Conservation (phyloP, 2,329 filamentous ascomycete genomes). For the Ceratocystis destructans region DNA sequence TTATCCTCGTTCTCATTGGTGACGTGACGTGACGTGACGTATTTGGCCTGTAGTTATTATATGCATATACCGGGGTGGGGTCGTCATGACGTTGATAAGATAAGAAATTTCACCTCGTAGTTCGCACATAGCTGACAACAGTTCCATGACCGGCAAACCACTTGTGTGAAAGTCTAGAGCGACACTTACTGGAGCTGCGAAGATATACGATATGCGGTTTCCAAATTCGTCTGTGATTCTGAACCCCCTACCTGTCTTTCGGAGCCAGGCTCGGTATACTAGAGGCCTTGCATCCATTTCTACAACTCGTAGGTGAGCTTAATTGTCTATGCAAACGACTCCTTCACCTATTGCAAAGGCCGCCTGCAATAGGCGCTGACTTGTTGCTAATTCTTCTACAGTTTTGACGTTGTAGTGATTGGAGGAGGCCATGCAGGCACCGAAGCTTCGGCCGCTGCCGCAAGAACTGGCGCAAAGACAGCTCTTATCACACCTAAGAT, state of each 20-base stretch:
- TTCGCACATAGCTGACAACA: background rate
- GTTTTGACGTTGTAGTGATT: slow-evolving; percentile 82
- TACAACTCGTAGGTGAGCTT: slow-evolving; percentile 1
- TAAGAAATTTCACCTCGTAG: slow-evolving; percentile 11
- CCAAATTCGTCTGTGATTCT: background rate
- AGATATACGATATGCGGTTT: slow-evolving; percentile 4
- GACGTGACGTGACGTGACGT: slow-evolving; percentile 1
- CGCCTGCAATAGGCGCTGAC: background rate
- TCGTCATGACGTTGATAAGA: slow-evolving; percentile 16
- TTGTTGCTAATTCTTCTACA: slow-evolving; percentile 24
- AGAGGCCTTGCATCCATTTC: slow-evolving; percentile 12
- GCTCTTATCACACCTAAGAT: slow-evolving; percentile 78
- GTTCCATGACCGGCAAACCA: too few species aligned
- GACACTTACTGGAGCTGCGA: background rate
- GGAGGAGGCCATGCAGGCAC: slow-evolving; percentile 92
- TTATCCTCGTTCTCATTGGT: background rate
- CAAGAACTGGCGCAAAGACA: slow-evolving; percentile 74
- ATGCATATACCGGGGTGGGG: slow-evolving; percentile 14
- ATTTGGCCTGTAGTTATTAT: background rate
- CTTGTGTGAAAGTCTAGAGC: background rate
- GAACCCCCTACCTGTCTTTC: background rate
- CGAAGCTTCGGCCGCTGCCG: slow-evolving; percentile 84
- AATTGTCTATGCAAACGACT: background rate
- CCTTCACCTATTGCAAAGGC: background rate
- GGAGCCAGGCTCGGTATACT: background rate